These are phyloP conservation scores for Hyaloperonospora brassicae DNA, from an alignment of 352 stramenopile genomes.

Conservation along the genomic window DNA sequence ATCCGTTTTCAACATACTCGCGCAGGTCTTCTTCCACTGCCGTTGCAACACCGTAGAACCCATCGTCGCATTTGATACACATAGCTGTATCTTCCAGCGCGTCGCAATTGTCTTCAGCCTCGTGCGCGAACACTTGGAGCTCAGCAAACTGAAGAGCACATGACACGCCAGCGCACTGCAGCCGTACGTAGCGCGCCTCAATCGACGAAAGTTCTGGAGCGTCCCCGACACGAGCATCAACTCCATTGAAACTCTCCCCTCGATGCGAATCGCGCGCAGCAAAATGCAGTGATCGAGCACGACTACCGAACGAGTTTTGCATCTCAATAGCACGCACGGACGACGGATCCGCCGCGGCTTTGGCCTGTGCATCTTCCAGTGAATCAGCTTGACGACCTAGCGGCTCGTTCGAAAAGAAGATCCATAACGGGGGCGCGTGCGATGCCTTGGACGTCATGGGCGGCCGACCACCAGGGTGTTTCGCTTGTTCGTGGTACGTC, in stretches of 20 bases:
- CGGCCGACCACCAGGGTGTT: slow-evolving; percentile 32
- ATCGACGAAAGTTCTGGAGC: slow-evolving; percentile 4
- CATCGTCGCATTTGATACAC: slow-evolving; percentile 30
- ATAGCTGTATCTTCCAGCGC: not conserved
- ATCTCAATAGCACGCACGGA: slow-evolving; percentile 21
- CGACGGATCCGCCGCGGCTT: slow-evolving; percentile 7
- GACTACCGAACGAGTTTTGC: slow-evolving; percentile 18
- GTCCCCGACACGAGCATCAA: not conserved
- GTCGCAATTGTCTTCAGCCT: slow-evolving; percentile 3
- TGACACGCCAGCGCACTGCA: slow-evolving; percentile 37
- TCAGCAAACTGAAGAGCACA: slow-evolving; percentile 60
- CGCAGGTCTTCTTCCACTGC: slow-evolving; percentile 31
- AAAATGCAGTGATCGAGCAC: slow-evolving; percentile 22
- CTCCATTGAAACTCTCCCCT: slow-evolving; percentile 1
- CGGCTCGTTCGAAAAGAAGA: slow-evolving; percentile 51
- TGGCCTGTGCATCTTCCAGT: slow-evolving; percentile 15
- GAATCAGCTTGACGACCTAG: slow-evolving; percentile 15
- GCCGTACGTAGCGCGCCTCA: slow-evolving; percentile 43
- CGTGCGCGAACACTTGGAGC: slow-evolving; percentile 43
- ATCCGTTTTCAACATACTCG: slow-evolving; percentile 52
- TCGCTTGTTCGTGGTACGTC: slow-evolving; percentile 61
- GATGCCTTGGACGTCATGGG: slow-evolving; percentile 33
- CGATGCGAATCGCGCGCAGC: not conserved
- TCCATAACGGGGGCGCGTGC: slow-evolving; percentile 33
- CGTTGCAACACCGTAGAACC: slow-evolving; percentile 48